Percentiles rank a stretch among this genome's conserved stretches.
Evolutionary conservation across 2,329 filamentous ascomycete species (phyloP).

Genomic region (Aspergillus fischeri): DNA sequence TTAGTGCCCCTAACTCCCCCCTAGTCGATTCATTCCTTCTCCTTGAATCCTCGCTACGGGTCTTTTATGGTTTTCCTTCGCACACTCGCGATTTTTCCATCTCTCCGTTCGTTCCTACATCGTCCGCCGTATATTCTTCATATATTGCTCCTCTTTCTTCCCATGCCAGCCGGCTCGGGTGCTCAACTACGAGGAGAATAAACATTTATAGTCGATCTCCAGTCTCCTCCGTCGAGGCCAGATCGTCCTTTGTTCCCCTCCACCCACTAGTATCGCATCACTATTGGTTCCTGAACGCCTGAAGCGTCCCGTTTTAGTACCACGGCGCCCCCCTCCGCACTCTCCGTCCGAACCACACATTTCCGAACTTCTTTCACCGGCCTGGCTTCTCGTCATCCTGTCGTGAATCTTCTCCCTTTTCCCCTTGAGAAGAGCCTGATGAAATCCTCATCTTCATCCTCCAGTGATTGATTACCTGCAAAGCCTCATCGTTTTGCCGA

Average conservation of each 20-base stretch:
- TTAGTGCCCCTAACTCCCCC: neutral
- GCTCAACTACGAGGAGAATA: neutral
- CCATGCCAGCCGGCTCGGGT: constrained; percentile 7
- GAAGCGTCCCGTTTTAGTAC: neutral
- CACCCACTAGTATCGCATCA: neutral
- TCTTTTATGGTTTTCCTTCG: neutral
- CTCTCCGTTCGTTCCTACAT: neutral
- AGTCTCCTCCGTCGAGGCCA: neutral
- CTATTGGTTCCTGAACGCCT: neutral
- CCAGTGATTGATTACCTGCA: constrained; percentile 4
- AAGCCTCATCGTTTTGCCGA: constrained; percentile 2
- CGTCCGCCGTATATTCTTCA: neutral
- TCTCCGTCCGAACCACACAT: neutral
- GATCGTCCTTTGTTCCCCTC: neutral
- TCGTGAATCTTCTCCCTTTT: neutral
- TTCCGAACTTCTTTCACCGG: neutral
- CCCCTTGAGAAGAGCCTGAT: neutral
- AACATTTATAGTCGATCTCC: neutral
- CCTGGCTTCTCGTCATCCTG: neutral
- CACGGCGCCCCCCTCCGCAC: neutral
- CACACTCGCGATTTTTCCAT: neutral
- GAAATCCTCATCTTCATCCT: neutral
- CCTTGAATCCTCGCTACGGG: neutral
- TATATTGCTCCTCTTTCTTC: constrained; percentile 10
- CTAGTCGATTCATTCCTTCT: neutral